Conservation (phyloP, 2,329 filamentous ascomycete genomes). For the Colletotrichum ledebouriae region DNA sequence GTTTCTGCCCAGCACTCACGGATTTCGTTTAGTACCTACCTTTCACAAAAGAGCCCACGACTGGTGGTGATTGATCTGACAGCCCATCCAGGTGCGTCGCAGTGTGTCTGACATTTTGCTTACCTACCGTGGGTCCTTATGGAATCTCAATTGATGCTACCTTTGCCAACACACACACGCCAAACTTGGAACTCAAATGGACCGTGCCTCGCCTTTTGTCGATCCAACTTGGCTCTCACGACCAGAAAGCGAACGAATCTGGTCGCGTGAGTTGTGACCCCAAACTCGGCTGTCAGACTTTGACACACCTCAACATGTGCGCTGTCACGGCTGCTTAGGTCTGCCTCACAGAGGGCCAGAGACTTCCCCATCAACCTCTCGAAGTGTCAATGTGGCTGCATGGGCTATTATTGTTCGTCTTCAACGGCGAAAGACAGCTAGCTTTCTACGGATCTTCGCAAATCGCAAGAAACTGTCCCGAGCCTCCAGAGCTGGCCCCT, state of each 20-base stretch:
- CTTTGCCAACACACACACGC: no score
- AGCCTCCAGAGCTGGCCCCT: neutral
- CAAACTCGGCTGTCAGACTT: neutral
- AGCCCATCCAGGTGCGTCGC: constrained; percentile 5
- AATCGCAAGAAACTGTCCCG: neutral
- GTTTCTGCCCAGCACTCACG: neutral
- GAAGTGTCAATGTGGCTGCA: constrained; percentile 18
- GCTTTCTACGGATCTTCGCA: neutral
- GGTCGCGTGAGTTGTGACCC: neutral
- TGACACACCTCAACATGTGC: neutral
- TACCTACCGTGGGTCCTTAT: neutral
- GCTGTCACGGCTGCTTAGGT: no score
- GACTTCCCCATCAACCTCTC: neutral
- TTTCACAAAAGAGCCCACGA: neutral
- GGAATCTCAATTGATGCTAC: neutral
- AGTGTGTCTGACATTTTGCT: neutral
- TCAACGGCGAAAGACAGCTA: neutral
- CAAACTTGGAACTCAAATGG: neutral
- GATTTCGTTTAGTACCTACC: no score
- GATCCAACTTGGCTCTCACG: neutral
- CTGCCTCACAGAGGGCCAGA: neutral
- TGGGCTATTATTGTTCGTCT: neutral
- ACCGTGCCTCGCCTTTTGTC: neutral
- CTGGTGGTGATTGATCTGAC: neutral
- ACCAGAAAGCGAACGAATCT: neutral